Percentiles rank a stretch among this genome's conserved stretches.
phyloP scores from a whole-genome alignment of 352 stramenopile species.

The Salisapilia sapeloensis region DNA sequence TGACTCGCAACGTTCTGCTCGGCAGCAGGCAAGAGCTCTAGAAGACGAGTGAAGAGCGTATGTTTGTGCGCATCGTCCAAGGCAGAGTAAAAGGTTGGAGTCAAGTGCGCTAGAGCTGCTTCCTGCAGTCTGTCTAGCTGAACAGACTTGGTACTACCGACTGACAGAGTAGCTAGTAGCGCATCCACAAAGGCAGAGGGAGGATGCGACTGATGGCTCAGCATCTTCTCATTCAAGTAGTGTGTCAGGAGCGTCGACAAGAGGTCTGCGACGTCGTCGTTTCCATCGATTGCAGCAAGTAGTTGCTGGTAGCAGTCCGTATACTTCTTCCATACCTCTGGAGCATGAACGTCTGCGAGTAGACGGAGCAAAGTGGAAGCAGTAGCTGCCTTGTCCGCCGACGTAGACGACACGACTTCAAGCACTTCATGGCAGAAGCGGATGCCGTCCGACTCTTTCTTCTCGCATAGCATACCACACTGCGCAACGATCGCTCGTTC shows the following conservation, averaged over 20 bases:
- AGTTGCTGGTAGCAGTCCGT: slow-evolving; percentile 42
- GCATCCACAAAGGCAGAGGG: not conserved
- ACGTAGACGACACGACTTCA: slow-evolving; percentile 24
- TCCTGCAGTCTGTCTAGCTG: slow-evolving; percentile 15
- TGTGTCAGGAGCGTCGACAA: slow-evolving; percentile 30
- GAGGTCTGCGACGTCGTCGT: slow-evolving; percentile 7
- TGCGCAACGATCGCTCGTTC: slow-evolving; percentile 25
- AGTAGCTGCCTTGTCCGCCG: slow-evolving; percentile 19
- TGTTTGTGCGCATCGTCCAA: slow-evolving; percentile 35
- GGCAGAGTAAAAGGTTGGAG: slow-evolving; percentile 15
- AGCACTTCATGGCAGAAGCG: slow-evolving; percentile 27
- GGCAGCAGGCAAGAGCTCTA: slow-evolving; percentile 36
- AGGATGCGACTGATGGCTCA: not conserved
- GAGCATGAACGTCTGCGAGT: slow-evolving; percentile 26
- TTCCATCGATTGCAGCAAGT: slow-evolving; percentile 3
- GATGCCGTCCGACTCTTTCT: slow-evolving; percentile 8
- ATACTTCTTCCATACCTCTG: slow-evolving; percentile 43
- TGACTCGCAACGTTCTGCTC: slow-evolving; percentile 39
- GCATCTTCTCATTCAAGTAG: slow-evolving; percentile 33
- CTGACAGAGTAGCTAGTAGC: slow-evolving; percentile 4
- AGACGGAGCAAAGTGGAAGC: slow-evolving; percentile 45
- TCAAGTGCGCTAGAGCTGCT: slow-evolving; percentile 18
- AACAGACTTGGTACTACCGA: slow-evolving; percentile 1
- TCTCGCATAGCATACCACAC: slow-evolving; percentile 20
- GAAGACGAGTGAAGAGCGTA: slow-evolving; percentile 20